These are phyloP conservation scores for Urochloa ruziziensis DNA, from an alignment of 176 grass and related monocot genomes.

Conservation along the genomic window DNA sequence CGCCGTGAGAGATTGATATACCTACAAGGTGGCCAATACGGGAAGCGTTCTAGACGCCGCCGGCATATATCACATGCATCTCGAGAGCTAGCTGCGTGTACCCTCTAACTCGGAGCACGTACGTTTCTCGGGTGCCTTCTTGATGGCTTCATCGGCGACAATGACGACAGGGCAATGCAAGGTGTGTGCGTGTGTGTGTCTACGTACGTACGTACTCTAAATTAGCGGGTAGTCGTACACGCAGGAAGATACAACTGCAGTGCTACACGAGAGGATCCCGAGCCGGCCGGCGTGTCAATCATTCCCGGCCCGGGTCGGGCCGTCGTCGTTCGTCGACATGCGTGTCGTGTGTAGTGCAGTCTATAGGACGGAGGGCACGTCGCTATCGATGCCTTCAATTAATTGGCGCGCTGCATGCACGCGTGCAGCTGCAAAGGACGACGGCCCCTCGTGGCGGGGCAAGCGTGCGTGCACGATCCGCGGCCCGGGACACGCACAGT, in stretches of 20 bases:
- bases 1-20: background rate
- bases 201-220: no score
- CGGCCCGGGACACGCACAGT: background rate
- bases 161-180: no score
- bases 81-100: background rate
- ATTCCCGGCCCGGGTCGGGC: background rate
- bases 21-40: slow-evolving; percentile 10
- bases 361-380: background rate
- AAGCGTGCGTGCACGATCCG: background rate
- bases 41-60: background rate
- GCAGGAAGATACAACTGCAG: no score
- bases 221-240: no score
- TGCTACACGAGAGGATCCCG: no score
- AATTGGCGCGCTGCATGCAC: background rate
- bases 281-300: background rate
- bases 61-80: background rate
- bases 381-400: slow-evolving; percentile 10
- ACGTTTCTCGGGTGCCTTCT: no score
- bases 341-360: background rate
- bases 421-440: background rate
- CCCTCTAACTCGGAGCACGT: no score
- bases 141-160: no score
- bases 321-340: background rate
- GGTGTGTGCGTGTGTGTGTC: no score
- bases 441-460: background rate